These are phyloP conservation scores for Rutstroemia sp. DNA, from an alignment of 2,329 filamentous ascomycete species.

Conservation along the genomic window DNA sequence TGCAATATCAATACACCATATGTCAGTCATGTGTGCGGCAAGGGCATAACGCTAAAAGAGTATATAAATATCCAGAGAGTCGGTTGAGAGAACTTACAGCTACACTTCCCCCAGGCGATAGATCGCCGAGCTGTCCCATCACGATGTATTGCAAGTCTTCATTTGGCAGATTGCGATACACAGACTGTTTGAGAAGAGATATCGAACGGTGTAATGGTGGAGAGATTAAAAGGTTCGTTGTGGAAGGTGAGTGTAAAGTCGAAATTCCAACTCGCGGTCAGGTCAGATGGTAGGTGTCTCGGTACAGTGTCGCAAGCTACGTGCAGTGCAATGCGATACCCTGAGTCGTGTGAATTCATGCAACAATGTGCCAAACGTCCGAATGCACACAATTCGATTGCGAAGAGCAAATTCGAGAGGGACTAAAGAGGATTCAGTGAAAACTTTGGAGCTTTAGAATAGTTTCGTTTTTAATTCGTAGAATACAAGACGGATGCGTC, in stretches of 20 bases:
- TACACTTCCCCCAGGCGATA: conserved; percentile 72
- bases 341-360: conserved; percentile 4
- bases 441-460: too few relatives aligned
- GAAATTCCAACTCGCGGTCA: conserved; percentile 4
- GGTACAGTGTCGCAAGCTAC: background rate
- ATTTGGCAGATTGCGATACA: conserved; percentile 23
- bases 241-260: background rate
- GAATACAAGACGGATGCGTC: too few relatives aligned
- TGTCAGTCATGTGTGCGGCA: conserved; percentile 3
- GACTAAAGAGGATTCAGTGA: background rate
- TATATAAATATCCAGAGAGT: conserved; percentile 13
- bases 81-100: conserved; percentile 44
- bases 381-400: background rate
- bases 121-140: conserved; percentile 67
- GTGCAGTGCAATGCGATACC: background rate
- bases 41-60: background rate
- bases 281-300: conserved; percentile 10
- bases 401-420: background rate
- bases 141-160: conserved; percentile 27
- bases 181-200: conserved; percentile 5
- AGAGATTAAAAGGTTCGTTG: background rate
- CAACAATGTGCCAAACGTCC: background rate
- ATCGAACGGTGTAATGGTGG: conserved; percentile 4
- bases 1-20: conserved; percentile 31
- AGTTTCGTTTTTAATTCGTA: too few relatives aligned